Percentiles rank a stretch among this genome's conserved stretches.
phyloP scores from a whole-genome alignment of 805 yeast species.

The Hanseniaspora clermontiae region DNA sequence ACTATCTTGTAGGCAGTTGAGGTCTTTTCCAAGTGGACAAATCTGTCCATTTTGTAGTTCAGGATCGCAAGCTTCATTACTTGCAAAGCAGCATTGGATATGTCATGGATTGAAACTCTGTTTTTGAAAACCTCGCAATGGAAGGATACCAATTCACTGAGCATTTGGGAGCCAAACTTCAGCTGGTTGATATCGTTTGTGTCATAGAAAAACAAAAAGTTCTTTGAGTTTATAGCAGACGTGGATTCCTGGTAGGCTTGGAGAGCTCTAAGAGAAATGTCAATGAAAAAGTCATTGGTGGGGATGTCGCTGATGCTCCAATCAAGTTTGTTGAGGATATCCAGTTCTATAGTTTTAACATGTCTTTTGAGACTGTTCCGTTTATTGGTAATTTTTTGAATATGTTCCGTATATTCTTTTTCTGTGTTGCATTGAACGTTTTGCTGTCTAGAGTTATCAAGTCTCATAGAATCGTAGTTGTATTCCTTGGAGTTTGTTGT shows the following conservation, averaged over 20 bases:
- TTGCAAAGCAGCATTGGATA: slow-evolving; percentile 41
- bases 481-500: slow-evolving; percentile 35
- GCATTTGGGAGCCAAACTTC: slow-evolving; percentile 44
- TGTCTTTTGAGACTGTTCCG: slow-evolving; percentile 24
- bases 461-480: slow-evolving; percentile 6
- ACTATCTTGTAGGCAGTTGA: neutral
- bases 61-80: slow-evolving; percentile 36
- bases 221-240: slow-evolving; percentile 15
- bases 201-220: slow-evolving; percentile 17
- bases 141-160: slow-evolving; percentile 57
- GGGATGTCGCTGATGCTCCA: slow-evolving; percentile 51
- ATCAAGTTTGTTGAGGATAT: slow-evolving; percentile 46
- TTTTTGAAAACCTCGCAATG: slow-evolving; percentile 38
- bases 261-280: slow-evolving; percentile 34
- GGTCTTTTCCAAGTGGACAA: neutral
- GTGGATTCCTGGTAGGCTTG: slow-evolving; percentile 14
- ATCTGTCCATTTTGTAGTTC: slow-evolving; percentile 14
- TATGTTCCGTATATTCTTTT: slow-evolving; percentile 7
- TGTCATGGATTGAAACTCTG: slow-evolving; percentile 34
- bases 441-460: neutral
- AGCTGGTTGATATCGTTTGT: slow-evolving; percentile 32
- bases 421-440: neutral
- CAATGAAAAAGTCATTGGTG: slow-evolving; percentile 52
- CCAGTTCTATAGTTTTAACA: slow-evolving; percentile 55
- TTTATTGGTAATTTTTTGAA: slow-evolving; percentile 1